These are phyloP conservation scores for Pyrenophora seminiperda DNA, from an alignment of 2,329 filamentous ascomycete species.

Conservation along the genomic window DNA sequence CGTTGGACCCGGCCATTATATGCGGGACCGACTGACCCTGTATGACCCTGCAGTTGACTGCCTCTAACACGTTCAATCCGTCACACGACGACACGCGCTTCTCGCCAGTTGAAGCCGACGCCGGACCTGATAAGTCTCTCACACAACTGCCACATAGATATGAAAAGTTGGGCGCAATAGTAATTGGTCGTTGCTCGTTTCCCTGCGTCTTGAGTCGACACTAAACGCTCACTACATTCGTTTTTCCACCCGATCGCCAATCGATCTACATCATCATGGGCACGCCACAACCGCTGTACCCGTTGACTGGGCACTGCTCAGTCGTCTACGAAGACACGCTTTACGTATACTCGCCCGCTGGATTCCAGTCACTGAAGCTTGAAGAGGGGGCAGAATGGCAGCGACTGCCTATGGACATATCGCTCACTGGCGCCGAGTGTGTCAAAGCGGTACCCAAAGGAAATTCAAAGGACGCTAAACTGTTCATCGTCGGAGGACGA, in stretches of 20 bases:
- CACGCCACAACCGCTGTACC: constrained; percentile 70
- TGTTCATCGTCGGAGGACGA: constrained; percentile 81
- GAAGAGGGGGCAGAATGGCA: constrained; percentile 74
- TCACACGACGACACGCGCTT: constrained; percentile 4
- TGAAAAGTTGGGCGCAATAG: constrained; percentile 32
- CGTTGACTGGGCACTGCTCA: constrained; percentile 79
- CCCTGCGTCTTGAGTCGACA: constrained; percentile 24
- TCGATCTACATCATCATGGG: constrained; percentile 61
- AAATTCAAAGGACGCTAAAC: constrained; percentile 63
- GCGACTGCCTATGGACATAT: constrained; percentile 65
- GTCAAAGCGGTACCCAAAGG: constrained; percentile 68
- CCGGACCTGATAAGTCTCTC: neutral
- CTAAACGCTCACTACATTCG: constrained; percentile 25
- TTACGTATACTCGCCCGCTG: constrained; percentile 77
- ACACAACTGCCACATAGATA: constrained; percentile 29
- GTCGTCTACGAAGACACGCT: constrained; percentile 80
- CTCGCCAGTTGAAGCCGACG: neutral
- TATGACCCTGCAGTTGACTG: constrained; percentile 19
- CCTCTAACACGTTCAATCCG: constrained; percentile 5
- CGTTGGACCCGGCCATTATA: constrained; percentile 18
- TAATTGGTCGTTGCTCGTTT: constrained; percentile 29
- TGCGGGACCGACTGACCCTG: constrained; percentile 26
- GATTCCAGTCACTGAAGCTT: constrained; percentile 76
- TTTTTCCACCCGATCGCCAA: constrained; percentile 17
- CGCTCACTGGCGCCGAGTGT: constrained; percentile 77